Percentiles rank a stretch among this genome's conserved stretches.
phyloP scores from a whole-genome alignment of 2,329 filamentous ascomycete genomes.

The Penicillium sp. region DNA sequence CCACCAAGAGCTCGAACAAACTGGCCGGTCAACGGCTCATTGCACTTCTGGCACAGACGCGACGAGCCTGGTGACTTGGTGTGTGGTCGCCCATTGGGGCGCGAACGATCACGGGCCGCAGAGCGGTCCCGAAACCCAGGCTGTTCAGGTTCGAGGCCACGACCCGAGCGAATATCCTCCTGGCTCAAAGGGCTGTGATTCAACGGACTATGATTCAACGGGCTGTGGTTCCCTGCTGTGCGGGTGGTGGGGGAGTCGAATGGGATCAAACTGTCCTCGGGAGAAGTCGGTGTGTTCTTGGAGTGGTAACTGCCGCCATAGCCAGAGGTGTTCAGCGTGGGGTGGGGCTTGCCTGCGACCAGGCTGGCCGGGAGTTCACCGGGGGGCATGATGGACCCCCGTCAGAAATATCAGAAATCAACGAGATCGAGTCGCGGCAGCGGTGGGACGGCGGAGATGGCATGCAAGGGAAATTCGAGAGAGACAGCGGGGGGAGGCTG shows the following conservation, averaged over 20 bases:
- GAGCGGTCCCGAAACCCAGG: slow-evolving; percentile 38
- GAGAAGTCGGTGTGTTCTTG: slow-evolving; percentile 46
- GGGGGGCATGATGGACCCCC: slow-evolving; percentile 45
- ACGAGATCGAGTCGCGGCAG: slow-evolving; percentile 11
- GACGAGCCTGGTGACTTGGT: slow-evolving; percentile 43
- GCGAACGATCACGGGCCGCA: slow-evolving; percentile 40
- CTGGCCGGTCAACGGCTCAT: slow-evolving; percentile 84
- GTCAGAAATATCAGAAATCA: slow-evolving; percentile 16
- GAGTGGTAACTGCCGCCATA: slow-evolving; percentile 39
- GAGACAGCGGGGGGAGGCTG: slow-evolving; percentile 1
- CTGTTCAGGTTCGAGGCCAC: slow-evolving; percentile 40
- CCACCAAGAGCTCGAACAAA: slow-evolving; percentile 93
- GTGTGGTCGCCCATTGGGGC: slow-evolving; percentile 39
- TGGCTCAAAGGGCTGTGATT: slow-evolving; percentile 31
- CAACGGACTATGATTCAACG: not conserved
- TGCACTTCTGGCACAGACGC: slow-evolving; percentile 81
- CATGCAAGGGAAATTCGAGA: slow-evolving; percentile 21
- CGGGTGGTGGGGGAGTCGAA: slow-evolving; percentile 42
- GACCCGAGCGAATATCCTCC: slow-evolving; percentile 36
- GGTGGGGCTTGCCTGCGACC: slow-evolving; percentile 47
- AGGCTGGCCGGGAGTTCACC: slow-evolving; percentile 49
- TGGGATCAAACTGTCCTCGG: slow-evolving; percentile 39
- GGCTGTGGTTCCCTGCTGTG: slow-evolving; percentile 24
- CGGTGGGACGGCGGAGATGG: slow-evolving; percentile 14
- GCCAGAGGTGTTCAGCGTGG: slow-evolving; percentile 41